Evolutionary conservation across 352 stramenopile species (phyloP), one percentile per base, ranked within the genome.

Genomic region (Phytophthora quininea): DNA sequence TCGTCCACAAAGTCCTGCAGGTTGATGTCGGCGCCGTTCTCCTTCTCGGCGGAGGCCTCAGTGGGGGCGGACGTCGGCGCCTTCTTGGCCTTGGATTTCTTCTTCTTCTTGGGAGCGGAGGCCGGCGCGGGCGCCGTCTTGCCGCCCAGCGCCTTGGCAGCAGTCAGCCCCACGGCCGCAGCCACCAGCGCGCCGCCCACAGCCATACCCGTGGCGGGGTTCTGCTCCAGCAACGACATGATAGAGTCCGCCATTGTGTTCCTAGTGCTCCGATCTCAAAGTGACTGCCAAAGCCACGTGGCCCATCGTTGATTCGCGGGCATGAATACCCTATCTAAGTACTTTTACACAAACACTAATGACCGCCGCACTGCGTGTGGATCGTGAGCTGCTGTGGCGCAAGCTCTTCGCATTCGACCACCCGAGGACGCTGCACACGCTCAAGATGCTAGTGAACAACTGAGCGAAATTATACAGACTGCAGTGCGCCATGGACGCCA

Each of bases 1-100:
- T 95, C 84, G 19, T 76, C 69, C 33, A 92, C 84, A 59, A 90
- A 92, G 53, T 92, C 81, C 42, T 87, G 79, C 27, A 92, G 77
- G 70, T 92, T 89, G 53, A 92, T 89, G 29, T 75, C 53, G 4
- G 76, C 50, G 14, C 61, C 10, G 24, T 71, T 59, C 53, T 84
- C 68, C 70, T 76, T 68, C 32, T 67, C 71, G 9, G 58, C 49
- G 7, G 64, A 60, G 15, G 67, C 57, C 45, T 65, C 65, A 24
- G 19, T 24, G 19, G 19, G 19, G 19, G 19, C 19, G 19, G 19
- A 24, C 10, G 66, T 30, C 14, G 58, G 45, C 61, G 88, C 86
- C 74, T 24, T 24, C 19, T 24, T 24, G 19, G 19, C 19, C 19
- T 84, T 88, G 57, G 67, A 73, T 69, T 85, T 89, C 60, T 82